phyloP scores from a whole-genome alignment of 2,329 filamentous ascomycete species.

The Leptosphaerulina australis region DNA sequence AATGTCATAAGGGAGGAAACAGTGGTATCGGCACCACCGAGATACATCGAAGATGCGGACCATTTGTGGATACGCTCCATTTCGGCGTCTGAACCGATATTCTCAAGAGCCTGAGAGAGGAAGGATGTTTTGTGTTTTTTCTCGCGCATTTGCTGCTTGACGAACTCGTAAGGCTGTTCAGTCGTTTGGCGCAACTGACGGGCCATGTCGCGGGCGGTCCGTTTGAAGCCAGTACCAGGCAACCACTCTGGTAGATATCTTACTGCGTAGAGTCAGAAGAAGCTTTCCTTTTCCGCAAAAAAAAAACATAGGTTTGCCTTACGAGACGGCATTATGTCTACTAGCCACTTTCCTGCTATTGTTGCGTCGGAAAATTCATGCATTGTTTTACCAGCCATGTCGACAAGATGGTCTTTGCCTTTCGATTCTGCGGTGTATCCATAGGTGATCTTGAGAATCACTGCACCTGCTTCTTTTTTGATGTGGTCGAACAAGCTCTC shows the following conservation, averaged over 20 bases:
- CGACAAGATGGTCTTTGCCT: constrained; percentile 52
- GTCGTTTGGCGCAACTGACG: constrained; percentile 38
- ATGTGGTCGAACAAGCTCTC: constrained; percentile 37
- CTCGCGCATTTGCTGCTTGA: constrained; percentile 49
- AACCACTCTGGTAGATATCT: constrained; percentile 54
- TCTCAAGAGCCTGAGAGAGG: constrained; percentile 49
- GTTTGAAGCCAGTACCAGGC: constrained; percentile 55
- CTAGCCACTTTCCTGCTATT: constrained; percentile 53
- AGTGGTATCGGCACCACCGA: constrained; percentile 55
- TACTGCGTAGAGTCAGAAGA: constrained; percentile 26
- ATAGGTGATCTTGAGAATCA: constrained; percentile 39
- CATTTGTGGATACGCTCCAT: constrained; percentile 51
- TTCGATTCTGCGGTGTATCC: constrained; percentile 55
- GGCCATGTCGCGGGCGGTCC: constrained; percentile 48
- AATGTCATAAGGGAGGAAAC: constrained; percentile 53
- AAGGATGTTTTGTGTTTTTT: constrained; percentile 47
- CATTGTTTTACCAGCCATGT: constrained; percentile 52
- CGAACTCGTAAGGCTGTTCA: constrained; percentile 53
- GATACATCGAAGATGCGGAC: constrained; percentile 52
- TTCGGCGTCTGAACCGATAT: constrained; percentile 36
- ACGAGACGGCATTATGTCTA: constrained; percentile 56
- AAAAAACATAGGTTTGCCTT: constrained; percentile 16
- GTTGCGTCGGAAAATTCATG: constrained; percentile 49
- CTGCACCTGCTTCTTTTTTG: constrained; percentile 35
- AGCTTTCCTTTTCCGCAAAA: neutral